Percentiles rank a stretch among this genome's conserved stretches.
Evolutionary conservation across 768 basidiomycete species (phyloP).

Genomic region (Mycena venus): DNA sequence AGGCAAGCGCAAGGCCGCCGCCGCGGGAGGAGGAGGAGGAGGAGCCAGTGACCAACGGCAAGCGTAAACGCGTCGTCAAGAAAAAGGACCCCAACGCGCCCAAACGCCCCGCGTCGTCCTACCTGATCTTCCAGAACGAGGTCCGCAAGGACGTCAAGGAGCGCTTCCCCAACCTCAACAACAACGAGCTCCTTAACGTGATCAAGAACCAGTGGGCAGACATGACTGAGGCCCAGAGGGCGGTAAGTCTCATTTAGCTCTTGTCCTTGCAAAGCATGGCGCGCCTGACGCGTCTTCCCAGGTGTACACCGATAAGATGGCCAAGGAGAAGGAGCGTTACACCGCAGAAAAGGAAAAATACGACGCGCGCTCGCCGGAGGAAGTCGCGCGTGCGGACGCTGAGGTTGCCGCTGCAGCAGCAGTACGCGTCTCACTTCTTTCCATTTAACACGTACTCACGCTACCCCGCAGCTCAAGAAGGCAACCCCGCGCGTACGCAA

Average conservation of each 20-base stretch:
- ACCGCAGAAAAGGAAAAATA: conserved; percentile 75
- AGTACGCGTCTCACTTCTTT: conserved; percentile 39
- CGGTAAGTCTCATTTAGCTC: conserved; percentile 64
- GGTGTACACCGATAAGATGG: conserved; percentile 69
- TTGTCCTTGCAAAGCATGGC: conserved; percentile 16
- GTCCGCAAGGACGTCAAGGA: conserved; percentile 81
- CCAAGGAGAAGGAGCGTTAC: conserved; percentile 74
- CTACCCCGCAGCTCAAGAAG: conserved; percentile 47
- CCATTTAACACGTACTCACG: not conserved
- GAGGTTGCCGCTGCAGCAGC: conserved; percentile 56
- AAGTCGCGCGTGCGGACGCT: conserved; percentile 61
- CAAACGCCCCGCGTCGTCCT: conserved; percentile 93
- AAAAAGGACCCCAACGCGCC: conserved; percentile 94
- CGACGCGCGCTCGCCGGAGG: conserved; percentile 66
- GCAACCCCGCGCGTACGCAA: conserved; percentile 39
- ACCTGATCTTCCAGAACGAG: conserved; percentile 95
- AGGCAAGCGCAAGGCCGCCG: conserved; percentile 71
- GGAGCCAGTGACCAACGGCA: conserved; percentile 51
- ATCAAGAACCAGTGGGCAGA: conserved; percentile 83
- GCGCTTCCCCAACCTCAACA: conserved; percentile 71
- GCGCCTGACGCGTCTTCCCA: conserved; percentile 44
- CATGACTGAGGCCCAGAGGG: conserved; percentile 78
- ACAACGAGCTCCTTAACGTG: conserved; percentile 78
- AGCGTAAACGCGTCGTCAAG: conserved; percentile 73
- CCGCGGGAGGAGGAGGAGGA: conserved; percentile 57